A percentile compares a stretch with the other conserved stretches of the same genome.
Conservation (phyloP, 441 rosid genomes). For the Mallotus repandus region DNA sequence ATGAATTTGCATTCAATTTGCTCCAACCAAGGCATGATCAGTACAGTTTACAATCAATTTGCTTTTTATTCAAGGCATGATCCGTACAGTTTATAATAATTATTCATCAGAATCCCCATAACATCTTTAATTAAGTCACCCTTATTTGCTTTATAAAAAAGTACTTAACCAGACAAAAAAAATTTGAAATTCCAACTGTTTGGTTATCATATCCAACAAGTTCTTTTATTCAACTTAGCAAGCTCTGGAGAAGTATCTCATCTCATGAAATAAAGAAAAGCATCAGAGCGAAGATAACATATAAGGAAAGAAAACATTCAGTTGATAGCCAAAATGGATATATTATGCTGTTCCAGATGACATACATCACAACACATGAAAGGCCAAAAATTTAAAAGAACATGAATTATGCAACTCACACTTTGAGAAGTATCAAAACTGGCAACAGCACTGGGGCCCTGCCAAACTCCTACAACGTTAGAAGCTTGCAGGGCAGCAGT, state of each 20-base stretch:
- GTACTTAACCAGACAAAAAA: too few species aligned
- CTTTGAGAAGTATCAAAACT: conserved; percentile 36
- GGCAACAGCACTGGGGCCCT: conserved; percentile 48
- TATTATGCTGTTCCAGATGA: neutral
- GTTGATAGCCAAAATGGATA: neutral
- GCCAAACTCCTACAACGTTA: conserved; percentile 55
- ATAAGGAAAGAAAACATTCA: neutral
- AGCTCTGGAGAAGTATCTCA: neutral
- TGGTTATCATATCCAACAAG: neutral
- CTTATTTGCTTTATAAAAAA: too few species aligned
- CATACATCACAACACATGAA: neutral
- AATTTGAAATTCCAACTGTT: too few species aligned
- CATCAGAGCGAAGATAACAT: neutral
- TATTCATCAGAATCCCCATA: neutral
- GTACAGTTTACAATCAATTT: too few species aligned
- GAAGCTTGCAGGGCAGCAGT: conserved; percentile 54
- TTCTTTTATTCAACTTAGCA: neutral
- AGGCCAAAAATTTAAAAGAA: neutral
- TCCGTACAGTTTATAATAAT: neutral
- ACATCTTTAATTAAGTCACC: too few species aligned
- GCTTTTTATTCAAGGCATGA: neutral
- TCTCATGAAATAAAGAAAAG: neutral
- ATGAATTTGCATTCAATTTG: neutral
- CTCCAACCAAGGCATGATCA: too few species aligned
- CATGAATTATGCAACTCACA: conserved; percentile 41